These are phyloP conservation scores for Paecilomyces sp. DNA, from an alignment of 2,329 filamentous ascomycete genomes.

Conservation along the genomic window DNA sequence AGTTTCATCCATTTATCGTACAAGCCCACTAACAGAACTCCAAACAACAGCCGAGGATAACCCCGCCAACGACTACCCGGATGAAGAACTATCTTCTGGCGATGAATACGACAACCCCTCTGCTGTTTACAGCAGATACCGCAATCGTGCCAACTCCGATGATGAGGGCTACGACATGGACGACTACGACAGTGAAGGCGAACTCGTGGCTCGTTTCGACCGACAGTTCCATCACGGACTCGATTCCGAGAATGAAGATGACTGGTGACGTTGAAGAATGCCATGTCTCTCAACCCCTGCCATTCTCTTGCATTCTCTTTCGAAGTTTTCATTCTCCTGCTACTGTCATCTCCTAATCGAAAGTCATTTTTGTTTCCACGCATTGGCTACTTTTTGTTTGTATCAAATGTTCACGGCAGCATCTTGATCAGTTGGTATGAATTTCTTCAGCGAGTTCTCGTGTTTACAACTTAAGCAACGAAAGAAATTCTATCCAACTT, in stretches of 20 bases:
- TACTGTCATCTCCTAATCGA: too few relatives aligned
- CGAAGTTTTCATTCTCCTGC: too few relatives aligned
- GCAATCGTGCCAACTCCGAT: constrained; percentile 32
- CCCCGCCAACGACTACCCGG: constrained; percentile 45
- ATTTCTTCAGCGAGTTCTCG: too few relatives aligned
- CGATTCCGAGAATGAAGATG: constrained; percentile 20
- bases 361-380: too few relatives aligned
- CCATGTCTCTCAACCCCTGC: neutral
- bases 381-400: too few relatives aligned
- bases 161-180: constrained; percentile 39
- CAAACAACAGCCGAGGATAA: constrained; percentile 38
- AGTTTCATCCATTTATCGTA: neutral
- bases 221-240: constrained; percentile 12
- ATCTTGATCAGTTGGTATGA: too few relatives aligned
- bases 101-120: constrained; percentile 37
- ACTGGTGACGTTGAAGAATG: constrained; percentile 2
- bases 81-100: constrained; percentile 42
- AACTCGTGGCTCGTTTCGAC: constrained; percentile 13
- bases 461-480: too few relatives aligned
- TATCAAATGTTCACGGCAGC: too few relatives aligned
- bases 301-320: neutral
- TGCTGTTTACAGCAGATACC: constrained; percentile 33
- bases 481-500: too few relatives aligned
- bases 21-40: neutral
- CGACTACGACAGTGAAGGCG: constrained; percentile 25